Percentiles rank a stretch among this genome's conserved stretches.
Evolutionary conservation across 495 filamentous ascomycete species (phyloP).

Genomic region (Daldinia concentrica): DNA sequence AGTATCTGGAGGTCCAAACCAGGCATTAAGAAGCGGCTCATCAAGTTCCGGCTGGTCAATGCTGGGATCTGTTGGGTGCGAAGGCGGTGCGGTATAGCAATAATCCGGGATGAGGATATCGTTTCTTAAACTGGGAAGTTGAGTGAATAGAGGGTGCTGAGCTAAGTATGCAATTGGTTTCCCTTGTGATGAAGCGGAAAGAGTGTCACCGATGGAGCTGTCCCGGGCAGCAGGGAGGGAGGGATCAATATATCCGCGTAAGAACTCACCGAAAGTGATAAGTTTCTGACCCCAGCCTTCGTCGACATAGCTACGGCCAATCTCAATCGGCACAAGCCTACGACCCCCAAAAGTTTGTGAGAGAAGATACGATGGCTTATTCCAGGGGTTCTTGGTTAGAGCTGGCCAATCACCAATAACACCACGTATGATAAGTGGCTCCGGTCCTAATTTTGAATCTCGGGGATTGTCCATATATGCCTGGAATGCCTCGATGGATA

Average conservation of each 20-base stretch:
- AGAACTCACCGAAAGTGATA: slow-evolving; percentile 77
- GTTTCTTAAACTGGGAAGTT: slow-evolving; percentile 78
- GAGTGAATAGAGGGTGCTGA: slow-evolving; percentile 85
- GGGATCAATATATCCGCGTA: slow-evolving; percentile 63
- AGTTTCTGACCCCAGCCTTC: slow-evolving; percentile 86
- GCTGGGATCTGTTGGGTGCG: slow-evolving; percentile 60
- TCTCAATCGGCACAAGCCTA: slow-evolving; percentile 85
- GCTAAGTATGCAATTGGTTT: slow-evolving; percentile 78
- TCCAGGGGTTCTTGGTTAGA: slow-evolving; percentile 73
- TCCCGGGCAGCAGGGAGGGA: slow-evolving; percentile 6
- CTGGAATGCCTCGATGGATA: slow-evolving; percentile 72
- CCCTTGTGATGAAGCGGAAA: slow-evolving; percentile 20
- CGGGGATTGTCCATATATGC: slow-evolving; percentile 58
- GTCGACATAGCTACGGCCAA: slow-evolving; percentile 90
- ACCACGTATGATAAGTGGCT: slow-evolving; percentile 75
- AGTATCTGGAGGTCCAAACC: slow-evolving; percentile 89
- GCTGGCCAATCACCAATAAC: slow-evolving; percentile 81
- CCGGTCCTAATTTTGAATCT: slow-evolving; percentile 45
- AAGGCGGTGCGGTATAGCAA: slow-evolving; percentile 76
- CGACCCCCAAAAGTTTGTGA: slow-evolving; percentile 77
- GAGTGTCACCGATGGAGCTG: slow-evolving; percentile 10
- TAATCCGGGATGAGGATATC: slow-evolving; percentile 87
- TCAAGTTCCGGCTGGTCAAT: slow-evolving; percentile 60
- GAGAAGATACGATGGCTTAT: slow-evolving; percentile 75
- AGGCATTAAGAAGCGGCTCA: slow-evolving; percentile 77